phyloP scores from a whole-genome alignment of 345 rosid species.

The Iberis pinnata region DNA sequence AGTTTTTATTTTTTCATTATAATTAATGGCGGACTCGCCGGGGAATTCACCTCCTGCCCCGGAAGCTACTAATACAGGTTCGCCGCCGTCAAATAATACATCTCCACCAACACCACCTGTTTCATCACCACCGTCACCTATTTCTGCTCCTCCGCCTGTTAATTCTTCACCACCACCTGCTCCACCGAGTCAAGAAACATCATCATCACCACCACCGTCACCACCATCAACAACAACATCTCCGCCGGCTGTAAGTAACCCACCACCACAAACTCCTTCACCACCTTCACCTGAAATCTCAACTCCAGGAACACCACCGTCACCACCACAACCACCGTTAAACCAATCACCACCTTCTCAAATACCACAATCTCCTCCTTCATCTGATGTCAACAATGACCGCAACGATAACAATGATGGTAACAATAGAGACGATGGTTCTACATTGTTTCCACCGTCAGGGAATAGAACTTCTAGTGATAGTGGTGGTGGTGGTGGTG shows the following conservation, averaged over 20 bases:
- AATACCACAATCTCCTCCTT: conserved; percentile 25
- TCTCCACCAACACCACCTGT: conserved; percentile 15
- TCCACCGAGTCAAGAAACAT: conserved; percentile 15
- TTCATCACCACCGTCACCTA: conserved; percentile 18
- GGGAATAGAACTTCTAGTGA: conserved; percentile 15
- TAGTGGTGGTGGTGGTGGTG: too few relatives aligned
- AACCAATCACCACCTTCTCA: conserved; percentile 21
- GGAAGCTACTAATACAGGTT: conserved; percentile 2
- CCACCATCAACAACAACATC: conserved; percentile 21
- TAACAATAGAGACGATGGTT: conserved; percentile 9
- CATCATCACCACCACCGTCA: conserved; percentile 29
- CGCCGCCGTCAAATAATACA: conserved; percentile 7
- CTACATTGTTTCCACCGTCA: conserved; percentile 13
- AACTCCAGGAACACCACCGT: conserved; percentile 16
- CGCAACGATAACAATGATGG: conserved; percentile 19
- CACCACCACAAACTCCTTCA: conserved; percentile 23
- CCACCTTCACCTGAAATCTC: conserved; percentile 25
- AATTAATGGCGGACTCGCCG: conserved; percentile 31
- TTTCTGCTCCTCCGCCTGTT: conserved; percentile 18
- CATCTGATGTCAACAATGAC: conserved; percentile 24
- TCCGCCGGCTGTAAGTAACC: conserved; percentile 11
- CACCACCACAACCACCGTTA: conserved; percentile 27
- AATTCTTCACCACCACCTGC: conserved; percentile 28
- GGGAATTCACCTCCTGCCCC: conserved; percentile 28
- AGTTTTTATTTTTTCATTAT: too few relatives aligned